Base-by-base conservation (phyloP, 371 early-diverging fungal genomes). In the Phascolomyces articulosus region DNA sequence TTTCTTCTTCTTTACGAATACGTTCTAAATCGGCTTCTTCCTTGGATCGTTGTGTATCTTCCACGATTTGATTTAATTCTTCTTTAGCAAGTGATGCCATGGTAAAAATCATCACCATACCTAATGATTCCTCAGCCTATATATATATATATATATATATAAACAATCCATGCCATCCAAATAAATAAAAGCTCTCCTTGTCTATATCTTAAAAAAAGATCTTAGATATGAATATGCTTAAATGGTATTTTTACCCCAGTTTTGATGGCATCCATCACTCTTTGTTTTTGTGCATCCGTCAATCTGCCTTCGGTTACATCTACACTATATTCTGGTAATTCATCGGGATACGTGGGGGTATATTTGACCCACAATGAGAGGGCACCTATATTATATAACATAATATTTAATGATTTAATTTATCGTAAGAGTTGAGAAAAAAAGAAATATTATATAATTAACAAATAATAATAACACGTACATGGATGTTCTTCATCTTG, bases 51-150 rank as follows among this genome's bases (percentile, higher is more conserved):
- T 83, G 75, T 29, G 85, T 84, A 44, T 83, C 85, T 21, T 71
- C 47, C 16, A 93, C 75, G 24, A 90, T 73, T 60, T 85, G 81
- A 60, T 88, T 89, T 26, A 94, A 70, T 8, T 68, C 73, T 65
- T 96, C 97, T 71, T 93, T 93, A 21, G 93, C 84, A 0, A 78
- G 70, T 21, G 93, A 85, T 4, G 90, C 92, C 85, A 98, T 84
- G 11, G 91, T 85, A 70, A 96, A 98, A 27, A 95, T 87, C 94
- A 95, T 93, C 29, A 88, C 95, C 95, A 96, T 96, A 21, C 98
- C 98, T 56, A 93, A 67, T 58, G 88, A 87, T 57, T 93, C 91
- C 60, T 91, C 90, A 1, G 85, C 91, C 87, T 83, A 55, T 75
- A 47, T 4, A 56, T 26, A 40, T 34, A 34, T 11, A 61, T 0